Percentiles rank a stretch among this genome's conserved stretches.
These are phyloP conservation scores for Monosporascus sp. DNA, from an alignment of 2,329 filamentous ascomycete genomes.

Conservation along the genomic window DNA sequence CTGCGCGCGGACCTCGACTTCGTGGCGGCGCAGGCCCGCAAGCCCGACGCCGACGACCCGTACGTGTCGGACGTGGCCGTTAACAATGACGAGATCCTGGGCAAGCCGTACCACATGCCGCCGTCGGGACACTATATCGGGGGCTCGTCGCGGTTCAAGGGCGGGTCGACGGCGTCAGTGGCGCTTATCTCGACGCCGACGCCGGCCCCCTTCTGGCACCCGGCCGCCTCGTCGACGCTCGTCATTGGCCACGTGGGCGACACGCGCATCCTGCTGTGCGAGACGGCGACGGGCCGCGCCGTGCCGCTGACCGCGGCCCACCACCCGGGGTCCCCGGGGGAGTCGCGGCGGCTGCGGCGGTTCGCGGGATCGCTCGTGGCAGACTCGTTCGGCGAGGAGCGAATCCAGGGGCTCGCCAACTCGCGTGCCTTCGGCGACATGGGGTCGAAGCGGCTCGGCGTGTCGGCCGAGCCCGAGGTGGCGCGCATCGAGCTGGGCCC, in stretches of 20 bases:
- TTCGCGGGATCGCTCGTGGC: slow-evolving; percentile 83
- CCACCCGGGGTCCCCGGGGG: slow-evolving; percentile 80
- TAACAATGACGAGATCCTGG: slow-evolving; percentile 80
- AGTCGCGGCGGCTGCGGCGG: slow-evolving; percentile 75
- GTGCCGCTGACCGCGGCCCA: slow-evolving; percentile 85
- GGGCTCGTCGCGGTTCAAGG: slow-evolving; percentile 74
- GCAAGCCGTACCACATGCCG: slow-evolving; percentile 46
- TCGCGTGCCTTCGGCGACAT: slow-evolving; percentile 93
- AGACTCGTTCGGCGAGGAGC: slow-evolving; percentile 95
- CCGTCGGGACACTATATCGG: slow-evolving; percentile 62
- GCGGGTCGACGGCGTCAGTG: slow-evolving; percentile 86
- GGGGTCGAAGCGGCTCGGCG: slow-evolving; percentile 82
- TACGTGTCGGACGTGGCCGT: slow-evolving; percentile 69
- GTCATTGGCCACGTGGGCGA: slow-evolving; percentile 90
- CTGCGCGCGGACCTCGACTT: slow-evolving; percentile 93
- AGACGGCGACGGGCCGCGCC: slow-evolving; percentile 74
- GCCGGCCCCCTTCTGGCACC: slow-evolving; percentile 91
- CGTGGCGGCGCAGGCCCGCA: slow-evolving; percentile 79
- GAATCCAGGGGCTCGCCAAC: slow-evolving; percentile 89
- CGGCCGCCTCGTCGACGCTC: slow-evolving; percentile 74
- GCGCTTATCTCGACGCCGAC: slow-evolving; percentile 90
- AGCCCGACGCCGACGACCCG: slow-evolving; percentile 67
- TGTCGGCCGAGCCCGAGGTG: slow-evolving; percentile 90
- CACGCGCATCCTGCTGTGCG: slow-evolving; percentile 83
- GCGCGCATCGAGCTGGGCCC: slow-evolving; percentile 71